Evolutionary conservation across 2,329 filamentous ascomycete species (phyloP).

Genomic region (Pseudogymnoascus sp.): DNA sequence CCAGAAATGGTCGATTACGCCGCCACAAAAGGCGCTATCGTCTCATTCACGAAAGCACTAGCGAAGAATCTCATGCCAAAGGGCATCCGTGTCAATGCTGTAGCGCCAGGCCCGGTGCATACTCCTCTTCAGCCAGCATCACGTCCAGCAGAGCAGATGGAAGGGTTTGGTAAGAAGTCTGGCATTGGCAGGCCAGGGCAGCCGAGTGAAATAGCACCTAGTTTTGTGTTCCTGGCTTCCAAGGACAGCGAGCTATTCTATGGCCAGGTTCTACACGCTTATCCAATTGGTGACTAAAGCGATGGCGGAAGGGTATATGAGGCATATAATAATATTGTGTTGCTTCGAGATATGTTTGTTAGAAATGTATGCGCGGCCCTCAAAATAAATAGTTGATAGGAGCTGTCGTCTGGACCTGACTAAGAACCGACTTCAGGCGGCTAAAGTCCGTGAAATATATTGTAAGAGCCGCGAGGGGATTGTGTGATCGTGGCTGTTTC

Average conservation of each 20-base stretch:
- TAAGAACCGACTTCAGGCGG: neutral
- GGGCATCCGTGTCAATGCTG: slow-evolving; percentile 57
- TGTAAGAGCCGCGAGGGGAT: neutral
- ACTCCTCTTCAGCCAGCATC: slow-evolving; percentile 44
- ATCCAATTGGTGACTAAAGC: neutral
- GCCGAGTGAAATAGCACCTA: slow-evolving; percentile 71
- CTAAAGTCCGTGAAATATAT: neutral
- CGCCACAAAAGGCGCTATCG: slow-evolving; percentile 10
- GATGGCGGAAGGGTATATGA: neutral
- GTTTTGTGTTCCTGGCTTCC: slow-evolving; percentile 70
- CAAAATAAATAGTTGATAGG: neutral
- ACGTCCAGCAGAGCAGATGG: neutral
- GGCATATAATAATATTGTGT: neutral
- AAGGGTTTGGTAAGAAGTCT: neutral
- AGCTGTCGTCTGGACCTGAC: neutral
- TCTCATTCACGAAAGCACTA: slow-evolving; percentile 3
- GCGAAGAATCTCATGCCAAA: slow-evolving; percentile 8
- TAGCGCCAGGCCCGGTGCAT: slow-evolving; percentile 76
- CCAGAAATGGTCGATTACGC: slow-evolving; percentile 2
- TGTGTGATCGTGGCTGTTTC: slow-evolving; percentile 1
- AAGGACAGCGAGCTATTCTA: slow-evolving; percentile 63
- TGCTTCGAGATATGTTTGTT: neutral
- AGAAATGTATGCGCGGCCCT: neutral
- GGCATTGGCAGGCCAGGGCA: slow-evolving; percentile 70
- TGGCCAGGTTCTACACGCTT: slow-evolving; percentile 50